A percentile compares a stretch with the other conserved stretches of the same genome.
Conservation (phyloP, 495 filamentous ascomycete species). For the Delitschia confertaspora region DNA sequence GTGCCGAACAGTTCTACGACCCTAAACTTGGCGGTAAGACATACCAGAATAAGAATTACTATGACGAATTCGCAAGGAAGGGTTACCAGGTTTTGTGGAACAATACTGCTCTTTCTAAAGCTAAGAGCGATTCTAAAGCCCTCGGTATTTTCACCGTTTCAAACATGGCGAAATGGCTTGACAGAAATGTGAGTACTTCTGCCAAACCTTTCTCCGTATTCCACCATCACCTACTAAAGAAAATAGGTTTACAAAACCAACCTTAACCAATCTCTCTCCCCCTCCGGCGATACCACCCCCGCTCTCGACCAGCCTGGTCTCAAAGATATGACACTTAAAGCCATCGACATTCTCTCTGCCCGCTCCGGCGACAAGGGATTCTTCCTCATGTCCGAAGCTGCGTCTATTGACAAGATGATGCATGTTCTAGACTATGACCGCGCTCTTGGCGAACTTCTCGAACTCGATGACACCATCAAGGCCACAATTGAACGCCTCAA, state of each 20-base stretch:
- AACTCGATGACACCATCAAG: slow-evolving; percentile 65
- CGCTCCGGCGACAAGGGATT: slow-evolving; percentile 58
- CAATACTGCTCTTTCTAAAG: slow-evolving; percentile 51
- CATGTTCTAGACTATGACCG: slow-evolving; percentile 67
- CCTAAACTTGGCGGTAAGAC: slow-evolving; percentile 40
- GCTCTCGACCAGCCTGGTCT: slow-evolving; percentile 62
- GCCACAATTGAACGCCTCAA: slow-evolving; percentile 56
- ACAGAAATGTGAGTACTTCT: slow-evolving; percentile 40
- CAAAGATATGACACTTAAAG: slow-evolving; percentile 75
- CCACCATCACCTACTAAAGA: no score
- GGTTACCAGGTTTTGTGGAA: slow-evolving; percentile 58
- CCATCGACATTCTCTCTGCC: slow-evolving; percentile 57
- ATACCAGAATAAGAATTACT: slow-evolving; percentile 55
- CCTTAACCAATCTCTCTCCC: slow-evolving; percentile 51
- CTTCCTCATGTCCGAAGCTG: slow-evolving; percentile 70
- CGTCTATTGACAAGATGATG: slow-evolving; percentile 75
- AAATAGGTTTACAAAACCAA: slow-evolving; percentile 58
- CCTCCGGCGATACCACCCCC: slow-evolving; percentile 46
- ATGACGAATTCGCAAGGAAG: slow-evolving; percentile 53
- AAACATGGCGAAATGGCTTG: slow-evolving; percentile 63
- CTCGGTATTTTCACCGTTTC: slow-evolving; percentile 60
- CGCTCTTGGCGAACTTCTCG: slow-evolving; percentile 63
- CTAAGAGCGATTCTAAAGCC: slow-evolving; percentile 45
- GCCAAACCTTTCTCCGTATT: not conserved
- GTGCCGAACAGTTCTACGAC: slow-evolving; percentile 59